Conservation (phyloP, 208 protist species). For the Wallacemonas sp. region DNA sequence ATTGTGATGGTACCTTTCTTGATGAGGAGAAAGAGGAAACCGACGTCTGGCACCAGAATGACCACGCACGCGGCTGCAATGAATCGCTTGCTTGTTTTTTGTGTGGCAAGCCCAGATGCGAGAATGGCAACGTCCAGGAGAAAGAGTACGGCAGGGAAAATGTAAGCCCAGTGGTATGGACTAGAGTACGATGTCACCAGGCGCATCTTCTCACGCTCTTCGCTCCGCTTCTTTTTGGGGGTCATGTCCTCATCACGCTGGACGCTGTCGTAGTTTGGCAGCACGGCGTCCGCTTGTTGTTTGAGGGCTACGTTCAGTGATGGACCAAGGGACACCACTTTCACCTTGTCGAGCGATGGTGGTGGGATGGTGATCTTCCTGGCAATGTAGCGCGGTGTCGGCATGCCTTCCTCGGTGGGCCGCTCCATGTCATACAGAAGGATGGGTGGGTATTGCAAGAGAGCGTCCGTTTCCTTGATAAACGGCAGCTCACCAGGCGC, state of each 20-base stretch:
- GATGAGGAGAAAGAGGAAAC: constrained; percentile 45
- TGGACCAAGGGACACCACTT: constrained; percentile 54
- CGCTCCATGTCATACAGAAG: constrained; percentile 33
- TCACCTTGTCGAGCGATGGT: constrained; percentile 36
- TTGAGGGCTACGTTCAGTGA: constrained; percentile 41
- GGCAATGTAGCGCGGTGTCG: constrained; percentile 46
- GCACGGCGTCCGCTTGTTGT: constrained; percentile 12
- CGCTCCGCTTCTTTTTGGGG: constrained; percentile 14
- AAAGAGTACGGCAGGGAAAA: constrained; percentile 51
- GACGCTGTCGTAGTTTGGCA: constrained; percentile 6
- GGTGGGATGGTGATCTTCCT: constrained; percentile 46
- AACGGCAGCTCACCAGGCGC: constrained; percentile 3
- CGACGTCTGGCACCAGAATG: constrained; percentile 51
- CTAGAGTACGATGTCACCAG: constrained; percentile 54
- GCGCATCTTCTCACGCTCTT: constrained; percentile 4
- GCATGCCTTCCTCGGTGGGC: constrained; percentile 5
- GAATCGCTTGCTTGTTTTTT: constrained; percentile 30
- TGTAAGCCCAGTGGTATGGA: constrained; percentile 36
- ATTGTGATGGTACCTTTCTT: constrained; percentile 45
- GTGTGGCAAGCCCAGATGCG: constrained; percentile 38
- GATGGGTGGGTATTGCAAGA: constrained; percentile 23
- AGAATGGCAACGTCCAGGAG: constrained; percentile 60
- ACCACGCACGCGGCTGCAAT: constrained; percentile 43
- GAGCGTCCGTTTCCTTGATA: background rate
- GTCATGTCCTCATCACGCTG: constrained; percentile 4